Conservation (phyloP, 495 filamentous ascomycete genomes). For the Cudoniella acicularis region DNA sequence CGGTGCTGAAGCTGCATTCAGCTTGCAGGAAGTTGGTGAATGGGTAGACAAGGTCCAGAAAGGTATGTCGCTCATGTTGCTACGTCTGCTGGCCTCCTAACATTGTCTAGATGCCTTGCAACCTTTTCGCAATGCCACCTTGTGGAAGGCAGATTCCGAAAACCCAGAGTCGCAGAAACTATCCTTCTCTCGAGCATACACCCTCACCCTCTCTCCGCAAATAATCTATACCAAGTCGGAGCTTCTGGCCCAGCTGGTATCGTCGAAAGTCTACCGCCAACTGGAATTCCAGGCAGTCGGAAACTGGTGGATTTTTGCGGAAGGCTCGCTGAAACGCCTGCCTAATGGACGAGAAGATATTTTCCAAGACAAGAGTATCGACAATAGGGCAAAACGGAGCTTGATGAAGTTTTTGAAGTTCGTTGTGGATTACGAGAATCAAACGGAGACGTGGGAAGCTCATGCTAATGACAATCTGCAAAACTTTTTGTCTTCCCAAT, state of each 20-base stretch:
- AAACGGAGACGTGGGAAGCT: conserved; percentile 45
- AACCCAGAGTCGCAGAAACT: conserved; percentile 34
- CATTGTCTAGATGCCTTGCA: not conserved
- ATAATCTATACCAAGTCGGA: conserved; percentile 79
- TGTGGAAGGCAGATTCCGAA: conserved; percentile 19
- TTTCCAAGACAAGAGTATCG: conserved; percentile 67
- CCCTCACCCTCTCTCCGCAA: conserved; percentile 78
- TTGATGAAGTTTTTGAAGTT: conserved; percentile 89
- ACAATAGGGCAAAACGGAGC: conserved; percentile 70
- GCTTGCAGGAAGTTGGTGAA: conserved; percentile 71
- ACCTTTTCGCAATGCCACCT: conserved; percentile 22
- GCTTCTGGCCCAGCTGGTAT: conserved; percentile 72
- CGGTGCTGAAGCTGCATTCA: conserved; percentile 79
- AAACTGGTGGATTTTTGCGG: conserved; percentile 77
- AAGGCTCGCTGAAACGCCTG: conserved; percentile 55
- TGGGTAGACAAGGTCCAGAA: conserved; percentile 59
- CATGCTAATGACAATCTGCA: conserved; percentile 49
- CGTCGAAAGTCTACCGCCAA: conserved; percentile 81
- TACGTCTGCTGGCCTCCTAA: not conserved
- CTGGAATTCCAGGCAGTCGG: conserved; percentile 93
- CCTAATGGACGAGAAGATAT: conserved; percentile 86
- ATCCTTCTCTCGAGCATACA: conserved; percentile 72
- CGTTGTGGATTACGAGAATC: conserved; percentile 57
- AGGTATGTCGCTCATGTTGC: conserved; percentile 30
- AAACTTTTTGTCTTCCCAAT: conserved; percentile 63